phyloP scores from a whole-genome alignment of 345 rosid genomes.

The Lepidium aucheri region DNA sequence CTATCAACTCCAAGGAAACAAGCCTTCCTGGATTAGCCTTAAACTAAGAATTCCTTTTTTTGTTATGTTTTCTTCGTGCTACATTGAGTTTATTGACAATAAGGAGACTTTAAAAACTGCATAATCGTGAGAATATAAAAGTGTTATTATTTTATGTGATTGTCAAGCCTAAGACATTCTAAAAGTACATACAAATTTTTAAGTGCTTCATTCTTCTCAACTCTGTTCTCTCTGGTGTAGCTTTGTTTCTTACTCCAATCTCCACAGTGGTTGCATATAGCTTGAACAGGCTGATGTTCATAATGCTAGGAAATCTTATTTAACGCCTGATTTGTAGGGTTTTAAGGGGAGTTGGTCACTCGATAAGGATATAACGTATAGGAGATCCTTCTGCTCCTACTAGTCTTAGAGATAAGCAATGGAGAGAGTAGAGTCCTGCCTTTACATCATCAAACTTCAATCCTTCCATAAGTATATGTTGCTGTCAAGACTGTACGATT shows the following conservation, averaged over 20 bases:
- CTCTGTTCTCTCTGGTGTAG: neutral
- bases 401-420: slow-evolving; percentile 64
- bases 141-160: neutral
- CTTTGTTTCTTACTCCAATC: neutral
- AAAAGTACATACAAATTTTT: neutral
- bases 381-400: slow-evolving; percentile 74
- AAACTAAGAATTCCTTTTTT: too few relatives aligned
- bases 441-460: slow-evolving; percentile 55
- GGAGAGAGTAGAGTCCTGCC: slow-evolving; percentile 55
- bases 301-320: neutral
- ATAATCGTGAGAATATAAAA: too few relatives aligned
- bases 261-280: neutral
- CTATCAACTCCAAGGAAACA: too few relatives aligned
- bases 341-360: slow-evolving; percentile 17
- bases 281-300: neutral
- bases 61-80: too few relatives aligned
- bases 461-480: slow-evolving; percentile 57
- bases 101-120: too few relatives aligned
- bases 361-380: slow-evolving; percentile 60
- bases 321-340: neutral
- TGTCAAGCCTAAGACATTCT: neutral
- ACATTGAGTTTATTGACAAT: too few relatives aligned
- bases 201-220: neutral
- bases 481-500: slow-evolving; percentile 24
- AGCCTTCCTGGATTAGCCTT: too few relatives aligned